phyloP scores from a whole-genome alignment of 2,329 filamentous ascomycete genomes.

The Periglandula ipomoeae region DNA sequence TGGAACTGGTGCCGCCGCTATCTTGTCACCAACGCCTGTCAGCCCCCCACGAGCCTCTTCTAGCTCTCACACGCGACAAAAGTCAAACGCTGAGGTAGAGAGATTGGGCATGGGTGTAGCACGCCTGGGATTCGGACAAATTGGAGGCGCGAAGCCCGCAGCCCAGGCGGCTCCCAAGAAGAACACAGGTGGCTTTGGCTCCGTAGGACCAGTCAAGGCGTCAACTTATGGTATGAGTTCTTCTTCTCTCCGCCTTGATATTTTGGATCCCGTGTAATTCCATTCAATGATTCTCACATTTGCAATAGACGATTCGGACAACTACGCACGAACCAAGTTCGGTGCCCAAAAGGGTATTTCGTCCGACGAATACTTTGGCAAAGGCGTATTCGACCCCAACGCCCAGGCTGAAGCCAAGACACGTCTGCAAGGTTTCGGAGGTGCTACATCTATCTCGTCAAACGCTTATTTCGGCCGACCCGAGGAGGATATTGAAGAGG shows the following conservation, averaged over 20 bases:
- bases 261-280: neutral
- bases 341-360: constrained; percentile 91
- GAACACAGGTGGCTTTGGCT: constrained; percentile 80
- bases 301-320: constrained; percentile 60
- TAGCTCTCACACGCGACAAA: constrained; percentile 47
- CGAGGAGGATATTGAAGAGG: constrained; percentile 70
- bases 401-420: constrained; percentile 79
- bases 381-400: constrained; percentile 72
- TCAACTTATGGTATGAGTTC: constrained; percentile 50
- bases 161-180: constrained; percentile 49
- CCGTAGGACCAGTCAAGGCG: constrained; percentile 68
- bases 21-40: constrained; percentile 66
- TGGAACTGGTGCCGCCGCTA: constrained; percentile 47
- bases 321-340: constrained; percentile 81
- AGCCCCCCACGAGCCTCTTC: constrained; percentile 53
- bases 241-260: neutral
- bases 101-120: constrained; percentile 81
- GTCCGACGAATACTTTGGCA: constrained; percentile 96
- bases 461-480: constrained; percentile 96
- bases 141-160: constrained; percentile 54
- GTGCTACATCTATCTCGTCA: constrained; percentile 83
- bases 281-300: neutral
- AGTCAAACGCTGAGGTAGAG: constrained; percentile 72
- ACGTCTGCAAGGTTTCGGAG: constrained; percentile 85
- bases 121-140: constrained; percentile 80